These are phyloP conservation scores for Paralagenidium karlingii DNA, from an alignment of 352 stramenopile genomes.

Conservation along the genomic window DNA sequence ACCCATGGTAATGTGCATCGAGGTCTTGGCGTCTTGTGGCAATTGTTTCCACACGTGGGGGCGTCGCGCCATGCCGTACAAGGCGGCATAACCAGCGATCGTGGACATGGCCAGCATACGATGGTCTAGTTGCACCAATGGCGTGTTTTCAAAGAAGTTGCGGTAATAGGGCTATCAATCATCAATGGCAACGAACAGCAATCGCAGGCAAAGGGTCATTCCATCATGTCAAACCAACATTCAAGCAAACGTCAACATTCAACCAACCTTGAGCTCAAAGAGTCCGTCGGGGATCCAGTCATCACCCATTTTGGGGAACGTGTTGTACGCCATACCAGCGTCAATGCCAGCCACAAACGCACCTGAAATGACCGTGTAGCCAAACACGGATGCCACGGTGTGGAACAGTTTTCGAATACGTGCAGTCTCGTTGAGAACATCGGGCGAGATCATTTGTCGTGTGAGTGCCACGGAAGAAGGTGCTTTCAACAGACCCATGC, in stretches of 20 bases:
- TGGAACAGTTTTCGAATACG: conserved; percentile 58
- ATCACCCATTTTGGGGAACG: conserved; percentile 93
- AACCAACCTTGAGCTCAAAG: conserved; percentile 57
- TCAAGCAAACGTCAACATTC: not conserved
- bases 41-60: conserved; percentile 79
- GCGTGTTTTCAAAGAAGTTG: conserved; percentile 98
- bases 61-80: conserved; percentile 56
- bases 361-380: conserved; percentile 75
- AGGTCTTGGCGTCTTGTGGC: conserved; percentile 54
- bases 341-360: conserved; percentile 98
- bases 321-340: conserved; percentile 97
- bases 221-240: conserved; percentile 3
- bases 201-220: not conserved
- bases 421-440: conserved; percentile 49
- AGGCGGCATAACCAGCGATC: conserved; percentile 42
- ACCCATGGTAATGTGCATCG: conserved; percentile 65
- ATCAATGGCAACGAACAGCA: not conserved
- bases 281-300: conserved; percentile 92
- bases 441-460: conserved; percentile 69
- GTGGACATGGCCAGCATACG: conserved; percentile 91
- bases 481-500: conserved; percentile 79
- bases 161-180: conserved; percentile 59
- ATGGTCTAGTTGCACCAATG: conserved; percentile 98
- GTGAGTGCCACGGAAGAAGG: conserved; percentile 43
- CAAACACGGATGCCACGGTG: conserved; percentile 43